Base-by-base conservation (phyloP, 2,329 filamentous ascomycete genomes). In the Phoma sp. region DNA sequence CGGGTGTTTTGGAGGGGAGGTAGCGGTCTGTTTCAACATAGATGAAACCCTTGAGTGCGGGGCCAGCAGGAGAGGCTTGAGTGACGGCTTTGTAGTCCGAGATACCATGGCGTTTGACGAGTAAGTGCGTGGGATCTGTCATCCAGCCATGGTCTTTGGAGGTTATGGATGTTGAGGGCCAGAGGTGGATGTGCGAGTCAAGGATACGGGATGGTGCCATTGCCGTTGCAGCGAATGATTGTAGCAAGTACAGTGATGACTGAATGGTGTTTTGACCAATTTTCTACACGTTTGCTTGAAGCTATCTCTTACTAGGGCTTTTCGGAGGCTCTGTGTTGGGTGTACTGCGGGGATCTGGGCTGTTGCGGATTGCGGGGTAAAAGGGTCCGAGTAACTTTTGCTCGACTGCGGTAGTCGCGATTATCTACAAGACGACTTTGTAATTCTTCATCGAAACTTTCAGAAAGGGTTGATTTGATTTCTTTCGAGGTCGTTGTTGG, bases 131-230 rank as follows among this genome's bases (percentile, higher is more conserved):
- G 5, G 84, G 77, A 9, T 54, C 46, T 3, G 74, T 82, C 77
- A 85, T 84, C 92, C 92, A 96, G 53, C 84, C 78, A 59, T 96
- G 84, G 32, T 84, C 83, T 48, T 81, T 70, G 46, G 89, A 71
- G 66, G 93, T 74, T 2, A 73, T 72, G 39, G 78, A 89, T 47
- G 84, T 83, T 38, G 80, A 75, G 37, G 91, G 90, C 80, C 87
- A 96, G 68, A 97, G 86, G 78, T 97, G 93, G 76, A 97, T 89
- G 80, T 97, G 93, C 32, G 75, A 97, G 86, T 56, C 46, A 7
- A 56, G 47, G 69, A 96, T 87, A 23, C 58, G 59, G 33, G 53
- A 59, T 3, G 62, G 57, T 12, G 68, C 23, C 51, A 54, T 54
- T 23, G 12, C 15, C 17, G 3, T 17, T 15, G 17, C 2, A 1